These are phyloP conservation scores for Solanum boliviense DNA, from an alignment of 257 asterid genomes.

Conservation along the genomic window DNA sequence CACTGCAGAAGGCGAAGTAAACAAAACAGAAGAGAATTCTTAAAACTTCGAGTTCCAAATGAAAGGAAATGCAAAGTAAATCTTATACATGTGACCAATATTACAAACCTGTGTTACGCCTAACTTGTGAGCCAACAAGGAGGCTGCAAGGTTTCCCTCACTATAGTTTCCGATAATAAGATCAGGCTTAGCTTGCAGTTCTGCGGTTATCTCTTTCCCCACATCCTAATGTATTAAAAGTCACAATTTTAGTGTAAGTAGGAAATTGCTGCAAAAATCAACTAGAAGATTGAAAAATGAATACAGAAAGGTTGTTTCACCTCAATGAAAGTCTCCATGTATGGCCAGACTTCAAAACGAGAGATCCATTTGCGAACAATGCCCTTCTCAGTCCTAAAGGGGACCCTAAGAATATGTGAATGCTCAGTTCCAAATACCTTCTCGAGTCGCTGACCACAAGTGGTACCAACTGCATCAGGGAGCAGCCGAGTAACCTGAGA, in stretches of 20 bases:
- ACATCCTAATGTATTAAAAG: conserved; percentile 42
- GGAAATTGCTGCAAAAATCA: not conserved
- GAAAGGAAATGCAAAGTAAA: not conserved
- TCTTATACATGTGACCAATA: not conserved
- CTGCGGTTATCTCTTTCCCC: conserved; percentile 71
- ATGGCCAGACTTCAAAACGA: conserved; percentile 98
- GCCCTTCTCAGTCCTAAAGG: conserved; percentile 88
- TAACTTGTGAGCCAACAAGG: conserved; percentile 81
- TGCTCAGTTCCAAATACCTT: conserved; percentile 82
- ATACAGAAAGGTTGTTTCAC: conserved; percentile 15
- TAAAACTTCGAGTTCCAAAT: not conserved
- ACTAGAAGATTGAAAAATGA: not conserved
- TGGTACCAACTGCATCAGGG: conserved; percentile 97
- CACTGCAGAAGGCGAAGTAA: conserved; percentile 29
- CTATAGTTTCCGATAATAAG: conserved; percentile 91
- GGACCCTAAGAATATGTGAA: conserved; percentile 91
- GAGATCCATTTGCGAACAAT: conserved; percentile 90
- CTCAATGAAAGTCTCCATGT: conserved; percentile 95
- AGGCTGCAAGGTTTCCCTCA: conserved; percentile 95
- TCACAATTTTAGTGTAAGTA: not conserved
- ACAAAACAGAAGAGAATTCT: not conserved
- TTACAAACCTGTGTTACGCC: conserved; percentile 85
- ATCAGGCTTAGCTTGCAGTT: conserved; percentile 79
- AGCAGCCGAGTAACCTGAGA: conserved; percentile 78
- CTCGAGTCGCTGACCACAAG: conserved; percentile 86